Percentiles rank a stretch among this genome's conserved stretches.
Conservation (phyloP, 106 monocot genomes). For the Phalaenopsis aphrodite region DNA sequence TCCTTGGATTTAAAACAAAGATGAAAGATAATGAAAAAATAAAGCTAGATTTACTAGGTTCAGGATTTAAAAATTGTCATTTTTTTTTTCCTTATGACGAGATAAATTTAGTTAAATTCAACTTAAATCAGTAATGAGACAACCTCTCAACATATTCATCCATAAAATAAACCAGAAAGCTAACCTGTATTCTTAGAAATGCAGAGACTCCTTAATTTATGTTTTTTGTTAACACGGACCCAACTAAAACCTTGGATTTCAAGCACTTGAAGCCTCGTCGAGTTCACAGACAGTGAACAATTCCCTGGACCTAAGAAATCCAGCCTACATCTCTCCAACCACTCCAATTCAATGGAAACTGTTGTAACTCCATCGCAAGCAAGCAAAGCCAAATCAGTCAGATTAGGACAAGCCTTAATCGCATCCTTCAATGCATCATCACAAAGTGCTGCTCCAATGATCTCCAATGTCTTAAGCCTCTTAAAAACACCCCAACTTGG, state of each 20-base stretch:
- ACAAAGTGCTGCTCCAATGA: conserved; percentile 55
- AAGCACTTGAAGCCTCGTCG: conserved; percentile 22
- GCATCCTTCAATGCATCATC: conserved; percentile 40
- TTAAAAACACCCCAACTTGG: conserved; percentile 53
- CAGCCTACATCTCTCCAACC: conserved; percentile 69
- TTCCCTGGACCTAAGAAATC: conserved; percentile 59
- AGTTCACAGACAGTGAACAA: conserved; percentile 36
- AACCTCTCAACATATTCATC: no score
- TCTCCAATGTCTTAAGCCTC: conserved; percentile 44
- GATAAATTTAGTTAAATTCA: no score
- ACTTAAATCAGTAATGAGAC: no score
- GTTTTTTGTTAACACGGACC: conserved; percentile 37
- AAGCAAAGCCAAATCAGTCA: conserved; percentile 68
- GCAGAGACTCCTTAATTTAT: conserved; percentile 40
- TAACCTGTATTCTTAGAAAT: conserved; percentile 72
- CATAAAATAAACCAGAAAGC: neutral
- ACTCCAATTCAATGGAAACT: conserved; percentile 35
- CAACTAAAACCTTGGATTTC: conserved; percentile 72
- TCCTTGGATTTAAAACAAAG: no score
- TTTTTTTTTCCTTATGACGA: no score
- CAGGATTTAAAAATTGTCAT: no score
- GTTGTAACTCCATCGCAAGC: conserved; percentile 66
- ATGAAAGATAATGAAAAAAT: no score
- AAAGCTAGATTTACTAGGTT: no score
- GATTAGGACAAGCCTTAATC: conserved; percentile 56